Evolutionary conservation across 768 basidiomycete species (phyloP).

Genomic region (Boletus eberwhitei): DNA sequence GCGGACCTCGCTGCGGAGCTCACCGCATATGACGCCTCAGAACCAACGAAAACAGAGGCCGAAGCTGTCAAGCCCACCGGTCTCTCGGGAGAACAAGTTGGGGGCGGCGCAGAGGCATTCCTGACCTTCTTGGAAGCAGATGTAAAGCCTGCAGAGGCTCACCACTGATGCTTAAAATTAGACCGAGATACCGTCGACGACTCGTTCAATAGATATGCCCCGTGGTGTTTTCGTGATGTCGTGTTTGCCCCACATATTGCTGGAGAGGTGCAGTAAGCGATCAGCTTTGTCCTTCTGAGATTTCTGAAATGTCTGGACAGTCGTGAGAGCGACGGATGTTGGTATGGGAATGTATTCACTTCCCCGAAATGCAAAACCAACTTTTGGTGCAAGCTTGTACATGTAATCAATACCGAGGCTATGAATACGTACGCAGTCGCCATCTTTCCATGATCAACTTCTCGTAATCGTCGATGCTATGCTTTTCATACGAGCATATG

Average conservation of each 20-base stretch:
- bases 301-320: background rate
- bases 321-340: background rate
- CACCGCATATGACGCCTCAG: constrained; percentile 76
- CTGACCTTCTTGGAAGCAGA: constrained; percentile 80
- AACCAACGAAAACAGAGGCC: constrained; percentile 57
- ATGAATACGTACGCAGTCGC: background rate
- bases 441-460: background rate
- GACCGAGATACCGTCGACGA: constrained; percentile 5
- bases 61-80: constrained; percentile 32
- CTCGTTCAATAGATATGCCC: constrained; percentile 17
- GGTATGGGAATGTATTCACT: background rate
- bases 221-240: background rate
- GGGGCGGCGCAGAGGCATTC: constrained; percentile 67
- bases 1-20: constrained; percentile 86
- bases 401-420: too few relatives aligned
- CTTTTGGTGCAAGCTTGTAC: background rate
- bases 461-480: background rate
- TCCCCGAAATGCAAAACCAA: background rate
- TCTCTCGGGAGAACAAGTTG: constrained; percentile 21
- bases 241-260: background rate
- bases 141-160: constrained; percentile 60
- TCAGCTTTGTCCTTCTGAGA: background rate
- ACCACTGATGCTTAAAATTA: constrained; percentile 38
- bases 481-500: background rate
- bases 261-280: background rate